phyloP scores from a whole-genome alignment of 208 protist genomes.

The Angomonas deanei region DNA sequence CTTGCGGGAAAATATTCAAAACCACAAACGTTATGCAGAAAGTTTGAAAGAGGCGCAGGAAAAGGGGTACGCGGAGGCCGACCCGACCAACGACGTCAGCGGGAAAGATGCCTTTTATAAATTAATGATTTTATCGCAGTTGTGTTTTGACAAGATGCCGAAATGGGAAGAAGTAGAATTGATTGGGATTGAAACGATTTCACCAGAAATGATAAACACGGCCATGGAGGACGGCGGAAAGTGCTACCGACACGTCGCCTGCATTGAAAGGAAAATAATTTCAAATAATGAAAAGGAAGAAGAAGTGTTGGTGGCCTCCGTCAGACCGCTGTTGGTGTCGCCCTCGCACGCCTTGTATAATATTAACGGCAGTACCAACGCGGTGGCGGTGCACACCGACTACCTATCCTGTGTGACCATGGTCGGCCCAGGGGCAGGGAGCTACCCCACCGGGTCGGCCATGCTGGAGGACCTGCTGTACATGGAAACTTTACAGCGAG shows the following conservation, averaged over 20 bases:
- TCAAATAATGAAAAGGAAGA: background rate
- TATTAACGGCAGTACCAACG: constrained; percentile 26
- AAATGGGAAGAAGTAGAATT: constrained; percentile 19
- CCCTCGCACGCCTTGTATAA: constrained; percentile 22
- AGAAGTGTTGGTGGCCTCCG: constrained; percentile 16
- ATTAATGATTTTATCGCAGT: constrained; percentile 16
- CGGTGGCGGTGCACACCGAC: constrained; percentile 26
- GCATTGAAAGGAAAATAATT: constrained; percentile 4
- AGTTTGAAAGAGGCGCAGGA: constrained; percentile 23
- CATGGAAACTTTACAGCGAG: background rate
- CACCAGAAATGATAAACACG: constrained; percentile 16
- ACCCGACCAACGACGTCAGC: constrained; percentile 28
- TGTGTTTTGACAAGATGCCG: constrained; percentile 27
- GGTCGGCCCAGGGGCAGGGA: constrained; percentile 20
- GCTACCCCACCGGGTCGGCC: constrained; percentile 29
- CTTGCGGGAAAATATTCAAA: constrained; percentile 12
- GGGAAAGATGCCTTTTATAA: constrained; percentile 36
- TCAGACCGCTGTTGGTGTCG: constrained; percentile 19
- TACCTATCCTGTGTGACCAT: constrained; percentile 24
- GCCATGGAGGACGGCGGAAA: constrained; percentile 14
- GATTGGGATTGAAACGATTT: constrained; percentile 27
- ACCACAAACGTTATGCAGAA: constrained; percentile 19
- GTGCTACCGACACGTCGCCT: constrained; percentile 29
- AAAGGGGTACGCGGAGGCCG: constrained; percentile 35
- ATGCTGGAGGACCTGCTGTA: constrained; percentile 31